phyloP scores from a whole-genome alignment of 306 rosid genomes.

The Vigna angularis region DNA sequence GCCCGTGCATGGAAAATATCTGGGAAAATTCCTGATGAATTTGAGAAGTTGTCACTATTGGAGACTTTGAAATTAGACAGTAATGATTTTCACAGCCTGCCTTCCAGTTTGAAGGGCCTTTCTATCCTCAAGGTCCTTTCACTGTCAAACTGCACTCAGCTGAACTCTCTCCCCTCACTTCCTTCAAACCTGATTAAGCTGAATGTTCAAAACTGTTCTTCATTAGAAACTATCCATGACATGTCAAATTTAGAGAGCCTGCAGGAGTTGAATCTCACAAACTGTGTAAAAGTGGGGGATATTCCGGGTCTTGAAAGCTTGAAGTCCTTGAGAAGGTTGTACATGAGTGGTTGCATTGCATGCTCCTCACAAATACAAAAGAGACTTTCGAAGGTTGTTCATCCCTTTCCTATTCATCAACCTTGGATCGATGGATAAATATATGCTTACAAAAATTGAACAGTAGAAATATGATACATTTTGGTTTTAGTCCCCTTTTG shows the following conservation, averaged over 20 bases:
- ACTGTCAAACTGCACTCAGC: slow-evolving; percentile 51
- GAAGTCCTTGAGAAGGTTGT: slow-evolving; percentile 61
- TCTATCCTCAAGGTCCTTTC: slow-evolving; percentile 51
- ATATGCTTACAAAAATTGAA: not conserved
- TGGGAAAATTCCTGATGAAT: slow-evolving; percentile 66
- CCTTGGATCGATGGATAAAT: not conserved
- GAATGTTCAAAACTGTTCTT: slow-evolving; percentile 54
- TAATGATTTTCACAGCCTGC: slow-evolving; percentile 63
- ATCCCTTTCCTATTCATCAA: slow-evolving; percentile 30
- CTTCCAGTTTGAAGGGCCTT: slow-evolving; percentile 65
- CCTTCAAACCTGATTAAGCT: slow-evolving; percentile 66
- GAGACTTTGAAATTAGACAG: slow-evolving; percentile 54
- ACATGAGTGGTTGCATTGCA: slow-evolving; percentile 57
- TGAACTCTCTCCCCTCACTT: slow-evolving; percentile 67
- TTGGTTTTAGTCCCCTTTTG: no score
- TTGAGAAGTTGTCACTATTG: slow-evolving; percentile 56
- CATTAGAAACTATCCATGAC: slow-evolving; percentile 57
- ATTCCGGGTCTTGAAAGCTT: slow-evolving; percentile 73
- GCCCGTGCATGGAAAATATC: slow-evolving; percentile 59
- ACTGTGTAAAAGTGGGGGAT: slow-evolving; percentile 59
- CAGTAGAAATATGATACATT: no score
- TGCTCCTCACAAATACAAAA: slow-evolving; percentile 51
- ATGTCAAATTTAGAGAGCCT: slow-evolving; percentile 59
- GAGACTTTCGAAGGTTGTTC: slow-evolving; percentile 66
- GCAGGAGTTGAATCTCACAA: slow-evolving; percentile 58